Percentiles rank a stretch among this genome's conserved stretches.
These are phyloP conservation scores for Tremella fuciformis DNA, from an alignment of 768 basidiomycete species.

Conservation along the genomic window DNA sequence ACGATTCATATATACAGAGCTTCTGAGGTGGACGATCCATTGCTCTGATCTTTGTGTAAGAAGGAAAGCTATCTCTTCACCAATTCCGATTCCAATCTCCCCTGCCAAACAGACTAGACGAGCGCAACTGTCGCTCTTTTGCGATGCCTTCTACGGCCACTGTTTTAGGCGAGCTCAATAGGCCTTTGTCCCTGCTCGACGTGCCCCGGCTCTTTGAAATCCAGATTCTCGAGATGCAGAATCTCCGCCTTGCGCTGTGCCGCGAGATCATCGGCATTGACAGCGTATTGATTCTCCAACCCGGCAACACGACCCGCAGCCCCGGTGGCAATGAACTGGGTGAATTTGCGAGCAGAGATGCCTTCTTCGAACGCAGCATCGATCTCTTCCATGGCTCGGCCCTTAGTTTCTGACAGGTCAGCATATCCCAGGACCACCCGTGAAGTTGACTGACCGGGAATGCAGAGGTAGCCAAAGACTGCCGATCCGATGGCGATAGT, in stretches of 20 bases:
- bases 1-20: no score
- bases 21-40: no score
- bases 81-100: no score
- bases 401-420: constrained; percentile 25
- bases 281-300: background rate
- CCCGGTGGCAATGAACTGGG: constrained; percentile 3
- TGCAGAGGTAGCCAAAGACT: background rate
- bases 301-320: constrained; percentile 4
- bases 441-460: background rate
- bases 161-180: no score
- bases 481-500: constrained; percentile 3
- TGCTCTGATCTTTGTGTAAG: no score
- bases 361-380: constrained; percentile 27
- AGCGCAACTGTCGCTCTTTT: no score
- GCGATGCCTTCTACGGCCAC: no score
- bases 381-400: constrained; percentile 30
- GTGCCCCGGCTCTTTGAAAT: background rate
- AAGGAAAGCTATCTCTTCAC: no score
- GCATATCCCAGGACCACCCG: background rate
- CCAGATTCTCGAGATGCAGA: background rate
- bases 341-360: constrained; percentile 4
- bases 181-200: no score
- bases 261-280: constrained; percentile 1
- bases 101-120: no score
- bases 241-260: background rate